Evolutionary conservation across 768 basidiomycete species (phyloP).

Genomic region (Mycena belliarum): DNA sequence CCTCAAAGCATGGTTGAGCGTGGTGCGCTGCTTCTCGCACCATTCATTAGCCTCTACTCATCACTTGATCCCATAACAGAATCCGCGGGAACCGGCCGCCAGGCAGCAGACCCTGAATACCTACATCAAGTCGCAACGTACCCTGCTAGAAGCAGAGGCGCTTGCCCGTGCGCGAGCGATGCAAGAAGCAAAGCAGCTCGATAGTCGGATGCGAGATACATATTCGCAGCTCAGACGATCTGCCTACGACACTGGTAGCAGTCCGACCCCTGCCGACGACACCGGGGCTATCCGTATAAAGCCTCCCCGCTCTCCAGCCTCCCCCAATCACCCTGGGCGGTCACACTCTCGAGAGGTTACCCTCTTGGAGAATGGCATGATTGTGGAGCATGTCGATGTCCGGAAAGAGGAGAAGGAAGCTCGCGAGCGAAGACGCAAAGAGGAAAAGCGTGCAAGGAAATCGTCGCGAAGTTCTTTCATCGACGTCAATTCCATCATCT

Average conservation of each 20-base stretch:
- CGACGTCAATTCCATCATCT: constrained; percentile 76
- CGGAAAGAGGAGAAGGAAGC: constrained; percentile 78
- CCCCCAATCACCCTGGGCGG: constrained; percentile 42
- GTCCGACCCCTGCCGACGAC: constrained; percentile 52
- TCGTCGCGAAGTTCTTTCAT: constrained; percentile 68
- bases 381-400: constrained; percentile 85
- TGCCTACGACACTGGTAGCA: constrained; percentile 63
- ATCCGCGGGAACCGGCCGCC: constrained; percentile 85
- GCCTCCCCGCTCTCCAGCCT: constrained; percentile 49
- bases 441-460: constrained; percentile 75
- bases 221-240: constrained; percentile 81
- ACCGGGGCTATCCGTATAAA: constrained; percentile 70
- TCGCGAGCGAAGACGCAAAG: constrained; percentile 65
- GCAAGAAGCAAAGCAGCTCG: constrained; percentile 75
- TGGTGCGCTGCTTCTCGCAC: constrained; percentile 50
- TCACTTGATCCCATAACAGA: constrained; percentile 47
- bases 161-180: constrained; percentile 75
- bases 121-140: constrained; percentile 82
- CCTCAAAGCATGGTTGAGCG: constrained; percentile 74
- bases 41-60: constrained; percentile 7
- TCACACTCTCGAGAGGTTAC: constrained; percentile 73
- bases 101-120: constrained; percentile 78
- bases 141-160: constrained; percentile 80
- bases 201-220: constrained; percentile 76
- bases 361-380: constrained; percentile 84